Evolutionary conservation across 2,329 filamentous ascomycete species (phyloP).

Genomic region (Teratosphaeria nubilosa): DNA sequence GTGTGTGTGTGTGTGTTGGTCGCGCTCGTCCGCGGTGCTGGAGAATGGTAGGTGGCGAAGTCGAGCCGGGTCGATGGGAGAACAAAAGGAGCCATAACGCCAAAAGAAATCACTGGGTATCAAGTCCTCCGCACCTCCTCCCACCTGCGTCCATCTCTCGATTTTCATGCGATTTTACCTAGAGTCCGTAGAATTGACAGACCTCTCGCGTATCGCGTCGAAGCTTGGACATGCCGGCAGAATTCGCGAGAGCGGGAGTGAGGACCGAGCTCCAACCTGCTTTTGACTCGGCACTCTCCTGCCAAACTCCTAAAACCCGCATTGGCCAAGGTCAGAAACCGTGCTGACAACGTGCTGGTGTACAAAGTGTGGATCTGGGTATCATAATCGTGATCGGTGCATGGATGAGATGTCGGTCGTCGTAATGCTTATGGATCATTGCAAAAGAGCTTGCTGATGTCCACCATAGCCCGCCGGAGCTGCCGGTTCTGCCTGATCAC

Average conservation of each 20-base stretch:
- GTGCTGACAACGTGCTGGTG: background rate
- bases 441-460: slow-evolving; percentile 11
- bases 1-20: background rate
- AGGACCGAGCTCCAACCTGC: background rate
- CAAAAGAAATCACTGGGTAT: background rate
- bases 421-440: background rate
- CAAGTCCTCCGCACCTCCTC: background rate
- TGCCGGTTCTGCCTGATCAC: slow-evolving; percentile 45
- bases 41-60: background rate
- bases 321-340: background rate
- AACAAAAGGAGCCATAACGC: background rate
- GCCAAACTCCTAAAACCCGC: background rate
- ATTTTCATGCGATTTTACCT: background rate
- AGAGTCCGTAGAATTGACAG: background rate
- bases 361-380: background rate
- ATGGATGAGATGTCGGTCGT: background rate
- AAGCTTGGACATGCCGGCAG: background rate
- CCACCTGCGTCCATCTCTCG: background rate
- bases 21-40: background rate
- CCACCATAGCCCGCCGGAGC: slow-evolving; percentile 13
- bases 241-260: background rate
- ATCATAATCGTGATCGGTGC: background rate
- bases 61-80: background rate
- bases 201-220: background rate
- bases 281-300: background rate